These are phyloP conservation scores for Sutorius eximius DNA, from an alignment of 1,284 basidiomycete species.

Conservation along the genomic window DNA sequence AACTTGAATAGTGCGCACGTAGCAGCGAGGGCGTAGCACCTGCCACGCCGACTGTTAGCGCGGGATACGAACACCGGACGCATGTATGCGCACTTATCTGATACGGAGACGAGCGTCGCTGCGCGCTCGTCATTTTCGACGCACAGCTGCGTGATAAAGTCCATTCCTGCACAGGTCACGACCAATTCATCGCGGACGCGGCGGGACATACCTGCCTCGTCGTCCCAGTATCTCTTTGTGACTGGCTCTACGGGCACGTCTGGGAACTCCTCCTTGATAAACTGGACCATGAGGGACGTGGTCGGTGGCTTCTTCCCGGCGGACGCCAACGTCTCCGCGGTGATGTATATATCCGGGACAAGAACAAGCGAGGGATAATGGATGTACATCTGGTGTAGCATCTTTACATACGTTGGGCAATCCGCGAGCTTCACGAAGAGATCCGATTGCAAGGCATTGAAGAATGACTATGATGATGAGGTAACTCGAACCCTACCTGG, in stretches of 20 bases:
- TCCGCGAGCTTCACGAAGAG: conserved; percentile 62
- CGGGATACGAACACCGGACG: conserved; percentile 11
- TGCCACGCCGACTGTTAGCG: conserved; percentile 34
- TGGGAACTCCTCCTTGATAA: conserved; percentile 75
- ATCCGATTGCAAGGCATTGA: too few relatives aligned
- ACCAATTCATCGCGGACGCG: background rate
- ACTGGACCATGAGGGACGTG: conserved; percentile 67
- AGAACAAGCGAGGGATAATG: conserved; percentile 73
- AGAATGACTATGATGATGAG: background rate
- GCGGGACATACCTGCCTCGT: conserved; percentile 57
- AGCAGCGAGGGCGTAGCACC: conserved; percentile 87
- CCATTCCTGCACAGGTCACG: conserved; percentile 56
- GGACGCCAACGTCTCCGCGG: conserved; percentile 49
- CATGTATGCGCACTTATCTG: conserved; percentile 66
- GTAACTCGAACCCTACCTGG: conserved; percentile 47
- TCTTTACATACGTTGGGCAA: conserved; percentile 83
- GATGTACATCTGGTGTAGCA: conserved; percentile 81
- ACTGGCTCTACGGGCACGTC: conserved; percentile 65
- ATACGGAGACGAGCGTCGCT: conserved; percentile 69
- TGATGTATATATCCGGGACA: conserved; percentile 76
- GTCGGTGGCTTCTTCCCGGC: conserved; percentile 45
- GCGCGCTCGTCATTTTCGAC: conserved; percentile 76
- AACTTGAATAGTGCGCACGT: conserved; percentile 84
- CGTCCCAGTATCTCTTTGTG: conserved; percentile 80
- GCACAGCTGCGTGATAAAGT: conserved; percentile 74